Evolutionary conservation across 148 eudicot genomes (phyloP).

Genomic region (Dianthus caryophyllus): DNA sequence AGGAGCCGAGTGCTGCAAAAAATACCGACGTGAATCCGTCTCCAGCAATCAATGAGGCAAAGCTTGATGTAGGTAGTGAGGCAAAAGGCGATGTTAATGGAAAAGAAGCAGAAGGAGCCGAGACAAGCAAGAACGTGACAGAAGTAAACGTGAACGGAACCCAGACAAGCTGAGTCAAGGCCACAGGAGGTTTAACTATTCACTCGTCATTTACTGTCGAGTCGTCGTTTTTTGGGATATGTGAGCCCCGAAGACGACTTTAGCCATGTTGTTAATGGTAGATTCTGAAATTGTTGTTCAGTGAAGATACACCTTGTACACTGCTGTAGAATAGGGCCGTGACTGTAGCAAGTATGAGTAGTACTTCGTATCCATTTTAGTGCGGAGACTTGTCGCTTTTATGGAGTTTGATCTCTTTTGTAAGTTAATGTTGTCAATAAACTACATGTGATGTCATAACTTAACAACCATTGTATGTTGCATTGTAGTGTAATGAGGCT

Average conservation of each 20-base stretch:
- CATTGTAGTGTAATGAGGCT: conserved; percentile 26
- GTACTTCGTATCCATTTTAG: no score
- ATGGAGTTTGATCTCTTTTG: conserved; percentile 21
- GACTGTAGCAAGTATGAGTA: conserved; percentile 21
- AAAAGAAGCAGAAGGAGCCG: conserved; percentile 23
- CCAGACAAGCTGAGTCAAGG: conserved; percentile 32
- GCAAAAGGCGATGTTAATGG: conserved; percentile 28
- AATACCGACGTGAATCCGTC: conserved; percentile 16
- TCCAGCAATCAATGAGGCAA: conserved; percentile 14
- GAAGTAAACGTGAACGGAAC: conserved; percentile 38
- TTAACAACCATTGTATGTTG: conserved; percentile 19
- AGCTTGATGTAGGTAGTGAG: conserved; percentile 18
- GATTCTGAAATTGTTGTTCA: conserved; percentile 29
- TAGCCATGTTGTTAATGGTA: conserved; percentile 32
- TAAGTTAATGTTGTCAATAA: conserved; percentile 20
- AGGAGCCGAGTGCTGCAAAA: conserved; percentile 17
- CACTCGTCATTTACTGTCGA: conserved; percentile 10
- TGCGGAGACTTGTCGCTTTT: conserved; percentile 21
- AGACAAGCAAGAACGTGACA: conserved; percentile 22
- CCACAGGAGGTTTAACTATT: conserved; percentile 27
- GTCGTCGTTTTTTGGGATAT: conserved; percentile 13
- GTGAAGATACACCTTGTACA: conserved; percentile 27
- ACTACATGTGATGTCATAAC: conserved; percentile 19
- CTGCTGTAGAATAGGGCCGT: conserved; percentile 29
- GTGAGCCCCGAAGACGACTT: conserved; percentile 20